Percentiles rank a stretch among this genome's conserved stretches.
Evolutionary conservation across 1,284 basidiomycete species (phyloP).

Genomic region (Macrocystidia cucumis): DNA sequence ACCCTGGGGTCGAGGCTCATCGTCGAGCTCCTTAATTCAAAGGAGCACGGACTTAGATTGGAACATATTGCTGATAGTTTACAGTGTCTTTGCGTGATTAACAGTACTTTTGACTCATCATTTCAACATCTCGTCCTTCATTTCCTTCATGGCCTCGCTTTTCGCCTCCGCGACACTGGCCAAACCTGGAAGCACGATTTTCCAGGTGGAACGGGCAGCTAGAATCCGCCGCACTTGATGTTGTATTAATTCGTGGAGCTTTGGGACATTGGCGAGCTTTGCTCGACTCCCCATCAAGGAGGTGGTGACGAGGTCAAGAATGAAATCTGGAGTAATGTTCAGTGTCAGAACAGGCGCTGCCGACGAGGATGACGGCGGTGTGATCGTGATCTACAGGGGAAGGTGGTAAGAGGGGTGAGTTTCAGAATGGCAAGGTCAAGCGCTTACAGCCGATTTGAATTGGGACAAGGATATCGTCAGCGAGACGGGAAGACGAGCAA

Average conservation of each 20-base stretch:
- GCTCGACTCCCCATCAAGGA: slow-evolving; percentile 79
- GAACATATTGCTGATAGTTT: no score
- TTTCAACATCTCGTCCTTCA: slow-evolving; percentile 16
- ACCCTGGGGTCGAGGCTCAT: no score
- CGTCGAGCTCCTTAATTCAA: no score
- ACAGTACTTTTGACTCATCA: no score
- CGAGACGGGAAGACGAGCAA: slow-evolving; percentile 74
- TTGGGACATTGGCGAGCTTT: slow-evolving; percentile 77
- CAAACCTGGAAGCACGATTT: slow-evolving; percentile 60
- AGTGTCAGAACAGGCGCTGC: slow-evolving; percentile 49
- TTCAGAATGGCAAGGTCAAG: slow-evolving; percentile 4
- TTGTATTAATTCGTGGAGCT: slow-evolving; percentile 76
- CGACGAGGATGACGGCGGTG: slow-evolving; percentile 39
- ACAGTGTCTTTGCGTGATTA: no score
- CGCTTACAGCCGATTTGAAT: slow-evolving; percentile 60
- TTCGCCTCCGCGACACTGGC: slow-evolving; percentile 34
- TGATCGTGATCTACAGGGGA: slow-evolving; percentile 34
- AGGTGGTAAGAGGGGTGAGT: slow-evolving; percentile 1
- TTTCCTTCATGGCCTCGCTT: slow-evolving; percentile 33
- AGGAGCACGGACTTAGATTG: no score
- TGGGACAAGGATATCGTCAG: slow-evolving; percentile 71
- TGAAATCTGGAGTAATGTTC: slow-evolving; percentile 57
- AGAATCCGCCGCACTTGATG: slow-evolving; percentile 59
- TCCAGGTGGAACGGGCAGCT: slow-evolving; percentile 58
- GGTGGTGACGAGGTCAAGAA: slow-evolving; percentile 62